Conservation (phyloP, 1,284 basidiomycete species). For the Cryptococcus jaspeensis region DNA sequence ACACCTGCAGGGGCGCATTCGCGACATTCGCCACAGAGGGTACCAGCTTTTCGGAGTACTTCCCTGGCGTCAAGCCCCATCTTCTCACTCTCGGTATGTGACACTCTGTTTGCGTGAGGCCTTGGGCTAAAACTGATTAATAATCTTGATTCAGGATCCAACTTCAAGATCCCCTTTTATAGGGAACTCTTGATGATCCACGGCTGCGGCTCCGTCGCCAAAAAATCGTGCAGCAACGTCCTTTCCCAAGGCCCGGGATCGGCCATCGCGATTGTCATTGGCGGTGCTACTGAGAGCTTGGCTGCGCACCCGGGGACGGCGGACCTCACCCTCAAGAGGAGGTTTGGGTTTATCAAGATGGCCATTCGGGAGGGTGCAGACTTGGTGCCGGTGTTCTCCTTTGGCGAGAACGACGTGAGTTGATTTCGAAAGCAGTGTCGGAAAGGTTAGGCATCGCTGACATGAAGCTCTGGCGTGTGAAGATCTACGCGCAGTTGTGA, state of each 20-base stretch:
- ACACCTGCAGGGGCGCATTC: conserved; percentile 71
- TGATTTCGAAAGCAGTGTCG: background rate
- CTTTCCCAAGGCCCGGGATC: conserved; percentile 65
- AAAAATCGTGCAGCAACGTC: conserved; percentile 84
- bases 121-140: background rate
- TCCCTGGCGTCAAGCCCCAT: conserved; percentile 89
- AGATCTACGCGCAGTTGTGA: conserved; percentile 92
- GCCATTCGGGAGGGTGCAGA: conserved; percentile 93
- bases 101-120: conserved; percentile 21
- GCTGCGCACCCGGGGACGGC: conserved; percentile 86
- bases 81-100: conserved; percentile 72
- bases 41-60: conserved; percentile 85
- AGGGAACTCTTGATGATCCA: conserved; percentile 82
- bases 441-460: conserved; percentile 2
- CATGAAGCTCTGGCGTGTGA: background rate
- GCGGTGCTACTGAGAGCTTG: conserved; percentile 91
- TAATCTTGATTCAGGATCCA: conserved; percentile 55
- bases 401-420: conserved; percentile 95
- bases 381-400: conserved; percentile 91
- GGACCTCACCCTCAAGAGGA: conserved; percentile 80
- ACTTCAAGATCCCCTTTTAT: conserved; percentile 91
- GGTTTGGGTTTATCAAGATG: conserved; percentile 92
- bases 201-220: conserved; percentile 90
- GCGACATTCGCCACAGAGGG: conserved; percentile 93
- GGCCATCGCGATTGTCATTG: conserved; percentile 92